A percentile compares a stretch with the other conserved stretches of the same genome.
Evolutionary conservation across 495 filamentous ascomycete species (phyloP).

Genomic region (Cercophora samala): DNA sequence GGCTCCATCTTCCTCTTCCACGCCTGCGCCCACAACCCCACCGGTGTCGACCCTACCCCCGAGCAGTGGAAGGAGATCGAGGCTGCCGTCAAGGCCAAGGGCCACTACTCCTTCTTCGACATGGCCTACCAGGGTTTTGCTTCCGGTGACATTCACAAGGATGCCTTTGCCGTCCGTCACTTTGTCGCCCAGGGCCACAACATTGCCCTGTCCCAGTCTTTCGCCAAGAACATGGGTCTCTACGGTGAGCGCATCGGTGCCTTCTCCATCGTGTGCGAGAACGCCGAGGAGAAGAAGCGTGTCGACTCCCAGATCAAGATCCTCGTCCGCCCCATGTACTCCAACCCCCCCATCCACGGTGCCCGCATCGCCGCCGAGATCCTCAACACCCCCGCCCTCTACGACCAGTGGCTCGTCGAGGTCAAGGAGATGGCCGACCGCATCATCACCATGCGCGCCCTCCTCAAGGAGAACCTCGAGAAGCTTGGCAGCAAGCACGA

Average conservation of each 20-base stretch:
- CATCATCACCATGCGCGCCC: conserved; percentile 94
- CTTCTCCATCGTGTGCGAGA: conserved; percentile 85
- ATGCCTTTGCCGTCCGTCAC: conserved; percentile 88
- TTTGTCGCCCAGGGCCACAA: conserved; percentile 91
- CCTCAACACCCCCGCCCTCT: conserved; percentile 79
- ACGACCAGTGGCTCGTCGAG: conserved; percentile 92
- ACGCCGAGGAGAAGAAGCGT: conserved; percentile 87
- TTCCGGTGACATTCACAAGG: conserved; percentile 82
- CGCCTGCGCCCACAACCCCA: conserved; percentile 98
- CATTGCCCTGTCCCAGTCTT: conserved; percentile 85
- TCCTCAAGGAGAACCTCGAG: conserved; percentile 91
- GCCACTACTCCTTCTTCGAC: conserved; percentile 96
- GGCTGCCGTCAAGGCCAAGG: conserved; percentile 81
- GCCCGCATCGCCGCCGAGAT: conserved; percentile 91
- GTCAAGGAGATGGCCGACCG: conserved; percentile 99
- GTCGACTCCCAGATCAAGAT: conserved; percentile 99
- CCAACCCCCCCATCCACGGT: conserved; percentile 94
- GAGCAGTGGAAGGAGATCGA: conserved; percentile 93
- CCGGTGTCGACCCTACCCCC: conserved; percentile 88
- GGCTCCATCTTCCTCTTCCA: conserved; percentile 89
- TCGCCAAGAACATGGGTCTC: conserved; percentile 99
- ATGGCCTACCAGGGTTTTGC: conserved; percentile 99
- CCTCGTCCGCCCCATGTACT: conserved; percentile 93
- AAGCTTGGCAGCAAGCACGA: conserved; percentile 90
- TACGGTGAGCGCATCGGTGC: conserved; percentile 98